These are phyloP conservation scores for Fusarium tuaranense DNA, from an alignment of 2,329 filamentous ascomycete species.

Conservation along the genomic window DNA sequence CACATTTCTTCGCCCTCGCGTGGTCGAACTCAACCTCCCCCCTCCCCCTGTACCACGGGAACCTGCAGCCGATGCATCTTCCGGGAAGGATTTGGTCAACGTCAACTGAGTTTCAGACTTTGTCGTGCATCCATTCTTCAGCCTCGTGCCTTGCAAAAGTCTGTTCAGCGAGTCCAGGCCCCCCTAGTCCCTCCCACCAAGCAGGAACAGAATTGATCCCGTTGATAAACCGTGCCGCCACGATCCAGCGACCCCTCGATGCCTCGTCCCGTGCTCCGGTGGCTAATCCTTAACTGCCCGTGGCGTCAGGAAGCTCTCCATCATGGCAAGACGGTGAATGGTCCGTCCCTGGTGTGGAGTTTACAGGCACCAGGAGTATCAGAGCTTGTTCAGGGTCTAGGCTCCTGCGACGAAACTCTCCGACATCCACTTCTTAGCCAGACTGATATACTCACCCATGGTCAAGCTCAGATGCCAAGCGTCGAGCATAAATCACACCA, in stretches of 20 bases:
- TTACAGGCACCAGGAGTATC: conserved; percentile 6
- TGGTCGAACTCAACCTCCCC: conserved; percentile 21
- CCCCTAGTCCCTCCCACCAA: conserved; percentile 10
- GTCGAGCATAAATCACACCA: conserved; percentile 6
- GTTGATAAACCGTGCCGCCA: conserved; percentile 30
- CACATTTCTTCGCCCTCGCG: conserved; percentile 7
- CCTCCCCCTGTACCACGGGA: conserved; percentile 20
- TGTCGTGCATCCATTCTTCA: conserved; percentile 24
- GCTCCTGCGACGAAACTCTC: conserved; percentile 13
- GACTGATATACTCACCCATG: not conserved
- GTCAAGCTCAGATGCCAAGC: not conserved
- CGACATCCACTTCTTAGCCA: conserved; percentile 6
- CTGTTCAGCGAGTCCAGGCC: conserved; percentile 32
- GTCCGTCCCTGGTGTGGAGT: conserved; percentile 1
- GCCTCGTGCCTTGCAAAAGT: conserved; percentile 23
- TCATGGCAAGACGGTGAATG: conserved; percentile 7
- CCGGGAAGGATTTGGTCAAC: conserved; percentile 1
- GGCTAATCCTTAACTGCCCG: not conserved
- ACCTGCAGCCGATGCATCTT: conserved; percentile 29
- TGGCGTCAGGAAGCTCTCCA: not conserved
- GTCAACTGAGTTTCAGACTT: conserved; percentile 22
- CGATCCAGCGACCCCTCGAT: conserved; percentile 11
- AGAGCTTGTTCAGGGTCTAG: conserved; percentile 6
- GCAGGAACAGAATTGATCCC: conserved; percentile 27
- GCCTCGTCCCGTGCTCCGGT: conserved; percentile 5